Evolutionary conservation across 495 filamentous ascomycete species (phyloP), one percentile per base, ranked within the genome.

Genomic region (Talaromyces liani): DNA sequence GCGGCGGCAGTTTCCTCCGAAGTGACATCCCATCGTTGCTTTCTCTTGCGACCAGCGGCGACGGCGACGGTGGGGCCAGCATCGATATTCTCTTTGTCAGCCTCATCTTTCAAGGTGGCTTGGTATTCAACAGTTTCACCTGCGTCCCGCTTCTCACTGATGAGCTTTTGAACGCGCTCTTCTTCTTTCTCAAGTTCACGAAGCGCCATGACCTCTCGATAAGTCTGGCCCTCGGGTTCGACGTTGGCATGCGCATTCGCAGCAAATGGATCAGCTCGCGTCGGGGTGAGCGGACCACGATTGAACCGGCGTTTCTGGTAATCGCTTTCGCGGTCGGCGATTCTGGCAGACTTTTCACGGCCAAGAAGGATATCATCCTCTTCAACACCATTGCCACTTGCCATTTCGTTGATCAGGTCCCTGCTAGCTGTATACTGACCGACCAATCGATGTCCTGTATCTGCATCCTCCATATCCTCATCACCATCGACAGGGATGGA

Each of bases 341-440:
- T 96, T 69, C 92, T 87, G 24, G 88, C 91, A 72, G 89, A 86
- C 77, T 94, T 89, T 77, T 97, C 94, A 71, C 91, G 88, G 33
- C 88, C 89, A 39, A 91, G 80, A 65, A 99, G 79, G 12, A 92
- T 89, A 70, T 99, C 95, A 66, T 94, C 93, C 73, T 97, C 93
- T 72, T 93, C 91, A 24, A 91, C 91, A 49, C 90, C 90, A 64
- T 83, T 85, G 57, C 92, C 91, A 53, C 80, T 86, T 8, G 93
- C 91, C 77, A 97, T 93, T 80, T 99, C 95, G 73, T 96, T 91
- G 73, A 98, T 90, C 79, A 97, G 91, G 60, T 87, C 85, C 67
- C 84, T 86, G 16, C 92, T 91, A 20, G 95, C 95, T 12, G 95
- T 99, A 75, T 98, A 99, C 76, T 99, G 95, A 63, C 93, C 95